These are phyloP conservation scores for Silene latifolia DNA, from an alignment of 148 eudicot species.

Conservation along the genomic window DNA sequence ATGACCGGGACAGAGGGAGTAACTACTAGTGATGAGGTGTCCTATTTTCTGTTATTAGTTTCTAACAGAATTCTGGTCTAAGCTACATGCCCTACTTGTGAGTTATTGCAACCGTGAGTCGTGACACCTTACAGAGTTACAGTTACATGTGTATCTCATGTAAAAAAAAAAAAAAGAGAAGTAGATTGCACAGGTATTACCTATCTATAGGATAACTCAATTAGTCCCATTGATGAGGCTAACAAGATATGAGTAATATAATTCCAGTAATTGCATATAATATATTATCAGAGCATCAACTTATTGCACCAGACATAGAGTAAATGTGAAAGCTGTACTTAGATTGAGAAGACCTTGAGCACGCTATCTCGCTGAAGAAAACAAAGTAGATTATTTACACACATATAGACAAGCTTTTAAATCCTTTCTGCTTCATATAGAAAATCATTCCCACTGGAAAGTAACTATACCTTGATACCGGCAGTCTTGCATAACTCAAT, in stretches of 20 bases:
- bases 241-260: neutral
- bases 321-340: neutral
- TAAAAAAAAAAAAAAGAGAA: neutral
- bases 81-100: no score
- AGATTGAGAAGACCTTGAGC: neutral
- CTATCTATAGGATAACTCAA: neutral
- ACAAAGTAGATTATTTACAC: no score
- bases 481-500: constrained; percentile 61
- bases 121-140: no score
- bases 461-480: constrained; percentile 41
- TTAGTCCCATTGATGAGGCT: neutral
- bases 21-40: no score
- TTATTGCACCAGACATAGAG: neutral
- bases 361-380: neutral
- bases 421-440: no score
- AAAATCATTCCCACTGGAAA: no score
- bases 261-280: neutral
- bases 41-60: no score
- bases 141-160: no score
- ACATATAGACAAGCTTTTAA: no score
- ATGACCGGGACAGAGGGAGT: no score
- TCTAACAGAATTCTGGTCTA: no score
- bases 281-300: neutral
- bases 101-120: no score
- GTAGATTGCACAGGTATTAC: neutral